phyloP scores from a whole-genome alignment of 495 filamentous ascomycete species.

The Trichoderma virens region DNA sequence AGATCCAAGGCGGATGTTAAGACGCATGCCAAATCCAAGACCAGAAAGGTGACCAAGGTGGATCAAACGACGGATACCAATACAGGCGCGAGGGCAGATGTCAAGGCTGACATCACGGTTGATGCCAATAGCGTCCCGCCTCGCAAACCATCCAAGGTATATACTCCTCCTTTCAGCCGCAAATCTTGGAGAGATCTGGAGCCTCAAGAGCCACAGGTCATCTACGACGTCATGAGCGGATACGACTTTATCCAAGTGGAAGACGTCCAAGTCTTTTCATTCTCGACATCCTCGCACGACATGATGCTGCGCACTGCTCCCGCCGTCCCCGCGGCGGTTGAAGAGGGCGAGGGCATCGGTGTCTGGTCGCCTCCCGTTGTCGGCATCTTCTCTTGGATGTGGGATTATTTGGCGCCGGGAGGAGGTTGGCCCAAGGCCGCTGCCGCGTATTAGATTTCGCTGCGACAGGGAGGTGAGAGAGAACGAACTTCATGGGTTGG shows the following conservation, averaged over 20 bases:
- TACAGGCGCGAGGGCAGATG: neutral
- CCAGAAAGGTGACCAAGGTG: neutral
- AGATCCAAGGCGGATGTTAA: neutral
- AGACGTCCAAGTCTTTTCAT: neutral
- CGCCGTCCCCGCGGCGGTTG: neutral
- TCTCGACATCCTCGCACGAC: neutral
- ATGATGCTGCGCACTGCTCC: neutral
- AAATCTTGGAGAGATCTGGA: neutral
- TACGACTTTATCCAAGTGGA: neutral
- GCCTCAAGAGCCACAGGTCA: conserved; percentile 5
- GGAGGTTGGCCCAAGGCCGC: neutral
- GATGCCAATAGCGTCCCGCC: neutral
- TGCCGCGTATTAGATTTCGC: neutral
- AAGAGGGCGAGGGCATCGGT: neutral
- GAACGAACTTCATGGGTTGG: too few relatives aligned
- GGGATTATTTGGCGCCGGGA: neutral
- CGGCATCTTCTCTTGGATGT: conserved; percentile 7
- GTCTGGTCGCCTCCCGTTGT: neutral
- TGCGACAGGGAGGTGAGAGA: too few relatives aligned
- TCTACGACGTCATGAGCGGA: conserved; percentile 3
- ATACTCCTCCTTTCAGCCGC: conserved; percentile 1
- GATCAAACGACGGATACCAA: neutral
- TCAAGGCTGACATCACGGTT: neutral
- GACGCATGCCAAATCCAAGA: neutral
- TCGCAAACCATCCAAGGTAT: conserved; percentile 7